A percentile compares a stretch with the other conserved stretches of the same genome.
phyloP scores from a whole-genome alignment of 2,329 filamentous ascomycete genomes.

The Ceratocystis destructans region DNA sequence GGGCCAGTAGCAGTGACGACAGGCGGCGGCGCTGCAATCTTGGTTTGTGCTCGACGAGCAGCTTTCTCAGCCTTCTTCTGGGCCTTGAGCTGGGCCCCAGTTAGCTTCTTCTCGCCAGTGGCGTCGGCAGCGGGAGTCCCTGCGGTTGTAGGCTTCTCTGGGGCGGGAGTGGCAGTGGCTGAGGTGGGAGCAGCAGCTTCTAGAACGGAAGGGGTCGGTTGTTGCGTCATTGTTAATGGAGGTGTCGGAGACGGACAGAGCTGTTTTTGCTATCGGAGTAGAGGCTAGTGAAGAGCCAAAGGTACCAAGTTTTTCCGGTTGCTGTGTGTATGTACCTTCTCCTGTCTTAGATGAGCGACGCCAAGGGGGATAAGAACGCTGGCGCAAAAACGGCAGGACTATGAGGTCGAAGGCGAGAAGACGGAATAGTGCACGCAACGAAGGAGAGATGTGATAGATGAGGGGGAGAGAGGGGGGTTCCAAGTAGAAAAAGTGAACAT shows the following conservation, averaged over 20 bases:
- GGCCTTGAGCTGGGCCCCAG: conserved; percentile 73
- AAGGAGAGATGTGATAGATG: background rate
- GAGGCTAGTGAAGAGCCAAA: background rate
- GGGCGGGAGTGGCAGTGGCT: background rate
- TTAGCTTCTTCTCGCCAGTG: conserved; percentile 41
- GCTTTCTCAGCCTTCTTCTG: conserved; percentile 84
- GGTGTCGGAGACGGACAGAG: background rate
- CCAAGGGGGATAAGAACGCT: too few relatives aligned
- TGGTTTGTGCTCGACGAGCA: conserved; percentile 62
- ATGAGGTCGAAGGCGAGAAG: too few relatives aligned
- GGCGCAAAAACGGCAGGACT: too few relatives aligned
- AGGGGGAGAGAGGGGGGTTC: background rate
- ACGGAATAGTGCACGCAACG: background rate
- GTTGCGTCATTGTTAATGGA: conserved; percentile 8
- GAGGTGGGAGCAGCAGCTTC: background rate
- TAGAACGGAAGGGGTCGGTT: conserved; percentile 3
- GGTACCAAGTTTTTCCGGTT: too few relatives aligned
- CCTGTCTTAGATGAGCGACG: too few relatives aligned
- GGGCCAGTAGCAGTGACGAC: conserved; percentile 29
- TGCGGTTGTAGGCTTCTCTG: background rate
- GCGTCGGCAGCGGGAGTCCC: conserved; percentile 3
- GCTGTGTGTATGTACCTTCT: too few relatives aligned
- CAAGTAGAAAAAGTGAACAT: background rate
- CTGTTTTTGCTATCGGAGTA: background rate
- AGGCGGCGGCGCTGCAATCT: conserved; percentile 37